Conservation (phyloP, 1,139 yeast species). For the Scheffersomyces segobiensis region DNA sequence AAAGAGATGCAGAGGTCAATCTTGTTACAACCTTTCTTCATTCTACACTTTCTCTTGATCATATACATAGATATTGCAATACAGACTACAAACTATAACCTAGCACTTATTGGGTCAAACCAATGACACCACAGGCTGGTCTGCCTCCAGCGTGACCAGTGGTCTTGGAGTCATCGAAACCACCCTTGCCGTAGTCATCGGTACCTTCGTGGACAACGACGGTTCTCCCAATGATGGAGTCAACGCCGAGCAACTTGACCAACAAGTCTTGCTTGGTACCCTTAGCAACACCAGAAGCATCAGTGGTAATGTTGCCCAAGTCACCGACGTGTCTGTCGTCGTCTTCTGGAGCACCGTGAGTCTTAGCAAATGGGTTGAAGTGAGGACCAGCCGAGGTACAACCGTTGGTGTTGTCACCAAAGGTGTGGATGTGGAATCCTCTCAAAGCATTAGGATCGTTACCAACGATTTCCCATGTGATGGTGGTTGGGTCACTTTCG, state of each 20-base stretch:
- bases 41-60: not conserved
- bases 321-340: constrained; percentile 95
- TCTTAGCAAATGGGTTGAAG: constrained; percentile 89
- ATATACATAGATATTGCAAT: not conserved
- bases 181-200: constrained; percentile 97
- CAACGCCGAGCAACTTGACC: constrained; percentile 78
- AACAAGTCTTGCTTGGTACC: constrained; percentile 79
- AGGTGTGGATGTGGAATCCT: constrained; percentile 97
- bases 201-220: constrained; percentile 93
- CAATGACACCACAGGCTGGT: constrained; percentile 99
- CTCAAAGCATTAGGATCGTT: constrained; percentile 84
- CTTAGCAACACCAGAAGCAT: constrained; percentile 83
- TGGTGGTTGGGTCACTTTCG: constrained; percentile 79
- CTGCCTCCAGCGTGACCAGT: constrained; percentile 99
- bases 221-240: constrained; percentile 91
- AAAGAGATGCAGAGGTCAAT: too few species aligned
- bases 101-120: constrained; percentile 50
- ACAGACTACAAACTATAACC: not conserved
- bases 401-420: constrained; percentile 98
- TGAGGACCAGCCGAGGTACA: constrained; percentile 99
- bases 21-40: too few species aligned
- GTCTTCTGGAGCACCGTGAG: constrained; percentile 94
- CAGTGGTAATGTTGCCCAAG: constrained; percentile 90
- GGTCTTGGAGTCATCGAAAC: constrained; percentile 87
- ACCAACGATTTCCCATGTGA: constrained; percentile 85